Base-by-base conservation (phyloP, 2,329 filamentous ascomycete genomes). In the Exophiala calicioides region DNA sequence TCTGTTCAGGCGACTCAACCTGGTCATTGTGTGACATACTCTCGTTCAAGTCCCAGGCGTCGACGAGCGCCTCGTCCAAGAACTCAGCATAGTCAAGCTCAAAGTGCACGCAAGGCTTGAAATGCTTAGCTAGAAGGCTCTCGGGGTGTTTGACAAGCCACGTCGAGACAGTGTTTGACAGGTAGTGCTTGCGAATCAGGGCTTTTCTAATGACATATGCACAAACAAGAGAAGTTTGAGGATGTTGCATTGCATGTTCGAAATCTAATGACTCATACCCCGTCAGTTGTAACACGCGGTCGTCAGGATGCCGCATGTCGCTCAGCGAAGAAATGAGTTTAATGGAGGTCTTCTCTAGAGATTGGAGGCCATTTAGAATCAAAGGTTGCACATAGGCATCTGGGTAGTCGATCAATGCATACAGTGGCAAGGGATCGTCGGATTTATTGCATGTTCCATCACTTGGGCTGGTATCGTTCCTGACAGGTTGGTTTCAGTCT, bases 31-130 rank as follows among this genome's bases (percentile, higher is more conserved):
- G 75, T 23, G 80, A 79, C 66, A 94, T 77, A 58, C 86, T 90
- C 46, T 88, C 88, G 15, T 84, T 78, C 40, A 98, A 69, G 61
- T 97, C 93, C 65, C 86, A 97, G 0, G 87, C 86, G 66, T 98
- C 93, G 2, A 95, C 76, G 5, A 98, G 73, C 0, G 93, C 88
- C 59, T 98, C 93, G 55, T 97, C 93, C 10, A 98, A 72, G 62
- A 97, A 98, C 70, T 98, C 93, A 1, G 90, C 90, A 64, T 93
- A 98, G 67, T 98, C 93, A 5, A 98, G 78, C 68, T 98, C 93
- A 58, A 98, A 95, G 31, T 88, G 82, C 54, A 94, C 88, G 32
- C 82, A 82, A 2, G 84, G 80, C 65, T 88, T 87, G 44, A 95
- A 81, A 61, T 93, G 85, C 1, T 72, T 70, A 47, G 72, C 76